Conservation (phyloP, 441 rosid species). For the Croton laevigatus region DNA sequence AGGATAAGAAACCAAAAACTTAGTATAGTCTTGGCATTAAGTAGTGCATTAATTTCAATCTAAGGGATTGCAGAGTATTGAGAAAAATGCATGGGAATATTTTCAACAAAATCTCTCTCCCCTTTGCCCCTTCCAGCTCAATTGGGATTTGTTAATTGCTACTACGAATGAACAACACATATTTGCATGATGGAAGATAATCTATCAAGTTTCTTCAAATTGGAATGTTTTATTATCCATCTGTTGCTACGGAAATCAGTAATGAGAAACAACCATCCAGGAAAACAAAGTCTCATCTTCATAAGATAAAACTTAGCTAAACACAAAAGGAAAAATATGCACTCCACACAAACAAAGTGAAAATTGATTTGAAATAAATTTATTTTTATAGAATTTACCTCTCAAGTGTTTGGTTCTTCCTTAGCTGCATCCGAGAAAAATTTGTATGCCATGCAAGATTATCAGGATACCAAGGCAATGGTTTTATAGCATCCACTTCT, state of each 20-base stretch:
- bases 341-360: neutral
- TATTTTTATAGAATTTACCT: constrained; percentile 41
- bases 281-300: constrained; percentile 4
- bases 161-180: neutral
- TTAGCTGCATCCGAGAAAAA: constrained; percentile 85
- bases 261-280: neutral
- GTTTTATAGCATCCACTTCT: constrained; percentile 80
- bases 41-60: constrained; percentile 1
- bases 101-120: neutral
- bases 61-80: neutral
- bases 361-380: neutral
- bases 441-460: constrained; percentile 95
- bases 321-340: neutral
- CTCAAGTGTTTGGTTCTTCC: constrained; percentile 88
- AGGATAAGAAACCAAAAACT: neutral
- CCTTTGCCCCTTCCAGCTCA: neutral
- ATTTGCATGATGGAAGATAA: neutral
- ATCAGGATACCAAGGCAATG: constrained; percentile 91
- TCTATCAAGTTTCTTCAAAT: neutral
- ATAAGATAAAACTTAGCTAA: neutral
- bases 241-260: neutral
- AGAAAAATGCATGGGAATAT: neutral
- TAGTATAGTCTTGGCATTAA: neutral
- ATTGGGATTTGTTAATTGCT: neutral
- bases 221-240: neutral